These are phyloP conservation scores for Achlya hypogyna DNA, from an alignment of 352 stramenopile species.

Conservation along the genomic window DNA sequence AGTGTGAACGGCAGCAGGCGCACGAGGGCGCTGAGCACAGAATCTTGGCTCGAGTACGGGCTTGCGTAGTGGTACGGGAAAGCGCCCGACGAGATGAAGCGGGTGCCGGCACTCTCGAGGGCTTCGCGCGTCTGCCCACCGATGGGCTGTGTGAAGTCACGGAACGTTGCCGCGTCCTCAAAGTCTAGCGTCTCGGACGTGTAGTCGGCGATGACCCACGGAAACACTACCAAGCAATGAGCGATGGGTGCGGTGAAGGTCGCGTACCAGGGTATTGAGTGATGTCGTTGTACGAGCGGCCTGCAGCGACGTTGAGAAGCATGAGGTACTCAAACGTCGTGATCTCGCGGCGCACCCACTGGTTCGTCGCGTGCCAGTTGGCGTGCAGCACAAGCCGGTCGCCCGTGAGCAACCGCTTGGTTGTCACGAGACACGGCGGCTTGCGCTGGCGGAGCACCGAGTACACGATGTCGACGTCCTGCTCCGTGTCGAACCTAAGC, in stretches of 20 bases:
- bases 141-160: conserved; percentile 96
- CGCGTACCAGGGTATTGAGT: conserved; percentile 89
- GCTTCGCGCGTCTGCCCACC: conserved; percentile 73
- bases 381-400: conserved; percentile 69
- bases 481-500: conserved; percentile 34
- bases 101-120: conserved; percentile 35
- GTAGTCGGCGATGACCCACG: conserved; percentile 97
- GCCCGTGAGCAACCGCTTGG: conserved; percentile 55
- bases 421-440: conserved; percentile 62
- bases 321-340: conserved; percentile 96
- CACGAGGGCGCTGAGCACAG: conserved; percentile 67
- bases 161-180: conserved; percentile 87
- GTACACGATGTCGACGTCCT: conserved; percentile 72
- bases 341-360: conserved; percentile 81
- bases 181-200: conserved; percentile 89
- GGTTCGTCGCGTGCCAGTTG: conserved; percentile 66
- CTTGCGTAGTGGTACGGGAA: conserved; percentile 63
- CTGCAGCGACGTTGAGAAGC: conserved; percentile 92
- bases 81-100: conserved; percentile 31
- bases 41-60: conserved; percentile 59
- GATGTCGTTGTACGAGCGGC: conserved; percentile 95
- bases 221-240: conserved; percentile 73
- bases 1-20: conserved; percentile 56
- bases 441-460: conserved; percentile 70
- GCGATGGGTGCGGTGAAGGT: neutral